A percentile compares a stretch with the other conserved stretches of the same genome.
Evolutionary conservation across 805 yeast genomes (phyloP).

Genomic region (Lipomyces mesembrius): DNA sequence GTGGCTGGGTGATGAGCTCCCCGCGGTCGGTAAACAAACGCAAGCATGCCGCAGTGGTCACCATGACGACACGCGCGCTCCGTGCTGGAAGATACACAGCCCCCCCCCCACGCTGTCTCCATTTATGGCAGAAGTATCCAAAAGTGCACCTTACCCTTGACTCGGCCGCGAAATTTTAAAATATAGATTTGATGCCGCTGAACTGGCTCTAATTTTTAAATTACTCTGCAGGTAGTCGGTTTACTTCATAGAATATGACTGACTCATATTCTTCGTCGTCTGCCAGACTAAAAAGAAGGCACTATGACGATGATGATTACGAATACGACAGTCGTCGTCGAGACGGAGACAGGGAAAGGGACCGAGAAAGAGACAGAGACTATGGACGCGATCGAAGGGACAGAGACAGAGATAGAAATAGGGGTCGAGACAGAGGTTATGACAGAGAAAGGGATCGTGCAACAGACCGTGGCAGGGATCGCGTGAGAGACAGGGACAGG

Average conservation of each 20-base stretch:
- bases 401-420: too few relatives aligned
- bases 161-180: not conserved
- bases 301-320: slow-evolving; percentile 12
- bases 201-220: not conserved
- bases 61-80: not conserved
- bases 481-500: slow-evolving; percentile 21
- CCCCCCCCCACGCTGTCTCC: too few relatives aligned
- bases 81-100: not conserved
- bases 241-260: slow-evolving; percentile 1
- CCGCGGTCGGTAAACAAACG: not conserved
- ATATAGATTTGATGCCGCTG: not conserved
- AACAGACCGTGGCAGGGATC: slow-evolving; percentile 11
- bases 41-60: not conserved
- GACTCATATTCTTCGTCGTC: slow-evolving; percentile 8
- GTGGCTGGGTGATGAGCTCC: not conserved
- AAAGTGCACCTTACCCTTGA: not conserved
- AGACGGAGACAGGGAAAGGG: not conserved
- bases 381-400: slow-evolving; percentile 10
- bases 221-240: not conserved
- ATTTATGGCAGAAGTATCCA: not conserved
- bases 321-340: slow-evolving; percentile 11
- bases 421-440: slow-evolving; percentile 9
- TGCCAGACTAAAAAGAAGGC: slow-evolving; percentile 13
- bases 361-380: slow-evolving; percentile 27
- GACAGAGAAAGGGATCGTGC: slow-evolving; percentile 22